Conservation (phyloP, 352 stramenopile genomes). For the Pseudoperonospora humuli region DNA sequence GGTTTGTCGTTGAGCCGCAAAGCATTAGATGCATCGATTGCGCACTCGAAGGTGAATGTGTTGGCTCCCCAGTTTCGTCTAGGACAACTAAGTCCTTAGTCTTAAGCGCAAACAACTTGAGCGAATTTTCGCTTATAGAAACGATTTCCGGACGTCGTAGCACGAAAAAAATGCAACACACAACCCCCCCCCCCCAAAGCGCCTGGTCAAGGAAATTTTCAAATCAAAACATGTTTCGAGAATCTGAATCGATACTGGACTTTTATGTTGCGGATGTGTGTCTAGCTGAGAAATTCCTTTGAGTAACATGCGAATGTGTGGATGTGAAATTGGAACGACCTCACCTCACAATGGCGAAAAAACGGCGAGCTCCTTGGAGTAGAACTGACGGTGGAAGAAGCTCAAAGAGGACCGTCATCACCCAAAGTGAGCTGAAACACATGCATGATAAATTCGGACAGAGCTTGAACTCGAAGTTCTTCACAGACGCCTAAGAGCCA, state of each 20-base stretch:
- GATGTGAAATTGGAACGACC: slow-evolving; percentile 1
- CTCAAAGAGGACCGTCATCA: neutral
- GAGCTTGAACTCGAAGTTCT: neutral
- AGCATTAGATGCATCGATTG: neutral
- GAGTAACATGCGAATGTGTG: slow-evolving; percentile 7
- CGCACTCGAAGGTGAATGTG: neutral
- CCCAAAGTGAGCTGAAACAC: slow-evolving; percentile 6
- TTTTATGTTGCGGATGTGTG: neutral
- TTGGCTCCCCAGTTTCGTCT: neutral
- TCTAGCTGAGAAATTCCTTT: slow-evolving; percentile 2
- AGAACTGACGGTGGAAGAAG: slow-evolving; percentile 2
- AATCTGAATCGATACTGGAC: neutral
- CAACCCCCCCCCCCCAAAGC: slow-evolving; percentile 1
- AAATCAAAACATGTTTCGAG: slow-evolving; percentile 1
- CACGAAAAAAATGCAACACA: slow-evolving; percentile 1
- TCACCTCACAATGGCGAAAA: neutral
- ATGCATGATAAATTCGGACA: slow-evolving; percentile 9
- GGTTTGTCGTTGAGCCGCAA: slow-evolving; percentile 4
- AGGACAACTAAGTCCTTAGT: slow-evolving; percentile 1
- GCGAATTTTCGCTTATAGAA: neutral
- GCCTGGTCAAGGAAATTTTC: slow-evolving; percentile 4
- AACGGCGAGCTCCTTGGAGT: slow-evolving; percentile 1
- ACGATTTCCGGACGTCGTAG: slow-evolving; percentile 1
- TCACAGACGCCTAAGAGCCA: slow-evolving; percentile 3
- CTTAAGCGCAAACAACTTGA: slow-evolving; percentile 1